Evolutionary conservation across 2,329 filamentous ascomycete genomes (phyloP).

Genomic region (Diaporthe sp.): DNA sequence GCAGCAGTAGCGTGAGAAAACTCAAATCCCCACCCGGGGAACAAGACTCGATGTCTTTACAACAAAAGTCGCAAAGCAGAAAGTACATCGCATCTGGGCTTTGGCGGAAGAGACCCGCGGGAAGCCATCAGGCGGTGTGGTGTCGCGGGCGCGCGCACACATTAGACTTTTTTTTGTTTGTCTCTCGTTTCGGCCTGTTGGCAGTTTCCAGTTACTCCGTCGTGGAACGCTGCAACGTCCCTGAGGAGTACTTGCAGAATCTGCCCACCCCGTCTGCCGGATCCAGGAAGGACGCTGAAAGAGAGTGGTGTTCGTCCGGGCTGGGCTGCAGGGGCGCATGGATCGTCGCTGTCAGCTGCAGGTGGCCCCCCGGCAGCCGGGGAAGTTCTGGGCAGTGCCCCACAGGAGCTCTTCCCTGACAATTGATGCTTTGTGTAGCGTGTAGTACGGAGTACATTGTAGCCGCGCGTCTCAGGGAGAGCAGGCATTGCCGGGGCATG

Average conservation of each 20-base stretch:
- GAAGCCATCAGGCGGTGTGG: slow-evolving; percentile 1
- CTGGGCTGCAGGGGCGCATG: slow-evolving; percentile 30
- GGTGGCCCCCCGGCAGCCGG: slow-evolving; percentile 19
- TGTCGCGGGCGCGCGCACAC: not conserved
- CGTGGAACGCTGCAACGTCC: not conserved
- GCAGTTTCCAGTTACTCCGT: not conserved
- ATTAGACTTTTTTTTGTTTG: not conserved
- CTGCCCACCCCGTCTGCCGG: not conserved
- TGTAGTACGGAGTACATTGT: not conserved
- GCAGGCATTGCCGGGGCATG: not conserved
- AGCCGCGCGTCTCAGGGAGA: slow-evolving; percentile 22
- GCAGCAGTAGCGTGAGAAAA: not conserved
- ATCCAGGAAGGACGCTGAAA: not conserved
- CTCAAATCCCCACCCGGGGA: not conserved
- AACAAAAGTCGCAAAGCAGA: not conserved
- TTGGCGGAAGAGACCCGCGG: slow-evolving; percentile 14
- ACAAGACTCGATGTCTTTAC: not conserved
- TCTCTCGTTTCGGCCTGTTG: not conserved
- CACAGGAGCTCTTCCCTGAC: slow-evolving; percentile 27
- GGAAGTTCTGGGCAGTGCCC: slow-evolving; percentile 25
- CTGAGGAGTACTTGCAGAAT: not conserved
- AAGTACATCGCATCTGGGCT: not conserved
- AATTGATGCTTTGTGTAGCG: not conserved
- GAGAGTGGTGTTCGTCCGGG: slow-evolving; percentile 28
- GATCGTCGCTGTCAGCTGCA: slow-evolving; percentile 33